Percentiles rank a stretch among this genome's conserved stretches.
phyloP scores from a whole-genome alignment of 139 green algal species.

The Picochlorum sp. region DNA sequence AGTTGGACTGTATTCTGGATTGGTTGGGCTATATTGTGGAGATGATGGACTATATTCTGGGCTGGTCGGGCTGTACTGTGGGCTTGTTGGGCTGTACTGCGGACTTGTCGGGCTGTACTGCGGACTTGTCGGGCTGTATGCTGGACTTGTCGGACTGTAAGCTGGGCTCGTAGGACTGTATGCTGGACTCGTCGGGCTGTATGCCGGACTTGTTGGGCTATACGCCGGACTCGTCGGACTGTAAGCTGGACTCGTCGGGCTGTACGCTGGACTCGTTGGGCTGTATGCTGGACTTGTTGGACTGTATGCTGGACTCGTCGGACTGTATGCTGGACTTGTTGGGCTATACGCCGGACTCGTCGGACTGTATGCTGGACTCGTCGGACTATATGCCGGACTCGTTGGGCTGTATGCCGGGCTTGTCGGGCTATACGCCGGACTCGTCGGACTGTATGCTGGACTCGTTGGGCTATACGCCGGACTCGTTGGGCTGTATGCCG shows the following conservation, averaged over 20 bases:
- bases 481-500: constrained; percentile 48
- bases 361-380: constrained; percentile 35
- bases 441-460: constrained; percentile 34
- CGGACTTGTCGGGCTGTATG: no score
- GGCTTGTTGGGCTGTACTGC: constrained; percentile 52
- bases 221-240: constrained; percentile 47
- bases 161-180: constrained; percentile 10
- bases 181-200: constrained; percentile 18
- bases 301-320: constrained; percentile 49
- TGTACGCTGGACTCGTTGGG: constrained; percentile 42
- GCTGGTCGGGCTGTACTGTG: constrained; percentile 58
- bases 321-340: constrained; percentile 61
- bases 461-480: constrained; percentile 62
- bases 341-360: constrained; percentile 40
- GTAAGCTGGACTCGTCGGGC: constrained; percentile 45
- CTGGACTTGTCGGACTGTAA: constrained; percentile 24
- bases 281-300: constrained; percentile 64
- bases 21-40: constrained; percentile 53
- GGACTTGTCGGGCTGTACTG: constrained; percentile 41
- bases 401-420: constrained; percentile 63
- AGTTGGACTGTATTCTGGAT: constrained; percentile 20
- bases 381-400: constrained; percentile 55
- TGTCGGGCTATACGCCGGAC: constrained; percentile 49
- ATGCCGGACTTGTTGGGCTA: background rate
- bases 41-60: constrained; percentile 63